Evolutionary conservation across 2,329 filamentous ascomycete species (phyloP).

Genomic region (Huntiella savannae): DNA sequence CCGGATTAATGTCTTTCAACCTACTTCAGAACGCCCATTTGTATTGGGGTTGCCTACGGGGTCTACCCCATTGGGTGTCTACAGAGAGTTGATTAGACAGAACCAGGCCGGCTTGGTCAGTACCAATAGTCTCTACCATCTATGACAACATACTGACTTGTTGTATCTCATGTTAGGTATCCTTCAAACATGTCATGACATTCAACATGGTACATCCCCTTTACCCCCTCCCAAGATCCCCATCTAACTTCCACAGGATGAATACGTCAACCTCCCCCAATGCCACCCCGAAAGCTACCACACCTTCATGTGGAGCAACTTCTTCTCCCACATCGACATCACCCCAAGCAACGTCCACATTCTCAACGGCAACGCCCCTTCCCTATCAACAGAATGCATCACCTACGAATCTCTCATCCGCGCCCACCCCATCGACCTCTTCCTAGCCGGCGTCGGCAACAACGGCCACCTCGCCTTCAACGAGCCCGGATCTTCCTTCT

Average conservation of each 20-base stretch:
- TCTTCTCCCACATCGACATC: constrained; percentile 74
- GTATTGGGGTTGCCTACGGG: constrained; percentile 71
- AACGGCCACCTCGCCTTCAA: constrained; percentile 87
- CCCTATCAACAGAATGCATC: constrained; percentile 58
- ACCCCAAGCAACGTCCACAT: constrained; percentile 69
- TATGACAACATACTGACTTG: constrained; percentile 5
- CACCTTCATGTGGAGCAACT: constrained; percentile 84
- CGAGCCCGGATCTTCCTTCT: constrained; percentile 63
- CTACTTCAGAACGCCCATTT: constrained; percentile 54
- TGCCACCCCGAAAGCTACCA: constrained; percentile 77
- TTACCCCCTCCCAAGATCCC: constrained; percentile 6
- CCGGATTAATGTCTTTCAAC: constrained; percentile 59
- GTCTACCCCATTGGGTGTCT: constrained; percentile 60
- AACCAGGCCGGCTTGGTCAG: constrained; percentile 45
- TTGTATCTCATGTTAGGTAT: constrained; percentile 33
- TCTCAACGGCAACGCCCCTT: constrained; percentile 59
- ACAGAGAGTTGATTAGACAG: constrained; percentile 53
- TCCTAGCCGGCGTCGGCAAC: constrained; percentile 67
- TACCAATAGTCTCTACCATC: neutral
- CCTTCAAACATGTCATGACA: constrained; percentile 73
- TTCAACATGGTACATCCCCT: constrained; percentile 59
- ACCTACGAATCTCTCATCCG: constrained; percentile 65
- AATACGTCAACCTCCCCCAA: constrained; percentile 68
- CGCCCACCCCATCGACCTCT: constrained; percentile 59
- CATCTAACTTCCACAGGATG: constrained; percentile 35